Base-by-base conservation (phyloP, 768 basidiomycete species). In the Ramaria sp. region DNA sequence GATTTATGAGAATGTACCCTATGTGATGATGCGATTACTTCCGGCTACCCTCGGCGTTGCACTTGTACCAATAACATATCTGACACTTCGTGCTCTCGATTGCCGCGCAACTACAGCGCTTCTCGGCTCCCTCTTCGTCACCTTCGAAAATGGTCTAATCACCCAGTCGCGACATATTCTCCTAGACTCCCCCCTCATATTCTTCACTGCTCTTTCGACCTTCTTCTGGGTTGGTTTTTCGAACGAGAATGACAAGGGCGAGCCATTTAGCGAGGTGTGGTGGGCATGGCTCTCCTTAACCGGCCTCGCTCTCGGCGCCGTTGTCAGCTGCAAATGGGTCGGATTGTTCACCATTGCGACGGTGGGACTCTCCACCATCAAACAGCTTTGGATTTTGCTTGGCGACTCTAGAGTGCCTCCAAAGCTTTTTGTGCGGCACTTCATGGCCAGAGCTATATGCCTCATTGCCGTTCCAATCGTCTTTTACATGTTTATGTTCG, bases 331-430 rank as follows among this genome's bases (percentile, higher is more conserved):
- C 75, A 99, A 98, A 69, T 98, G 95, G 96, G 95, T 98, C 42
- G 96, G 96, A 10, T 75, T 99, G 20, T 97, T 99, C 73, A 98
- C 94, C 13, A 91, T 98, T 63, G 93, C 96, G 9, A 96, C 94
- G 7, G 73, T 99, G 51, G 96, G 95, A 13, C 65, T 87, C 34
- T 84, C 83, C 64, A 96, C 93, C 1, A 64, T 98, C 34, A 72
- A 78, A 51, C 95, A 93, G 64, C 75, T 99, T 4, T 98, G 96
- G 95, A 66, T 75, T 38, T 79, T 95, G 6, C 80, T 99, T 4
- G 96, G 94, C 4, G 93, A 98, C 66, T 66, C 88, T 30, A 81
- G 85, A 27, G 78, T 97, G 41, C 68, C 88, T 0, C 84, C 92
- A 13, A 73, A 78, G 56, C 67, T 88, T 33, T 97, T 86, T 75